These are phyloP conservation scores for Fusarium poae DNA, from an alignment of 2,329 filamentous ascomycete genomes.

Conservation along the genomic window DNA sequence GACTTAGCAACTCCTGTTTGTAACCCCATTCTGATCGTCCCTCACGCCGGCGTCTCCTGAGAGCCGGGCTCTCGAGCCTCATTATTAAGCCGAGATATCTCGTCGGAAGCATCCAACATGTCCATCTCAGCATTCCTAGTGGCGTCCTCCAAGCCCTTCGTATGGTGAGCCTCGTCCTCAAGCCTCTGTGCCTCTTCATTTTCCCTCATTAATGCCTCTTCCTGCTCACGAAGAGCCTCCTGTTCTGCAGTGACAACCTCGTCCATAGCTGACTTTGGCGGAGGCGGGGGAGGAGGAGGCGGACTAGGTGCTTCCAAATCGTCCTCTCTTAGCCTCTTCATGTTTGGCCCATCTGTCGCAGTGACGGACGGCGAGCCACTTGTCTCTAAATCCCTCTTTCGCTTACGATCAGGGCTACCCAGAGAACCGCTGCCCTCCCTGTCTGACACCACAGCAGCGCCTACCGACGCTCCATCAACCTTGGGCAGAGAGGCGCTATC, in stretches of 20 bases:
- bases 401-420: constrained; percentile 69
- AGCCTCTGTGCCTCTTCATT: constrained; percentile 68
- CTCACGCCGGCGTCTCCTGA: constrained; percentile 29
- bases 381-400: constrained; percentile 67
- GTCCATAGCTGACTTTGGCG: constrained; percentile 57
- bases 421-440: constrained; percentile 61
- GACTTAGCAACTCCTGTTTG: constrained; percentile 45
- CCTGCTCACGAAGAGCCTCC: constrained; percentile 62
- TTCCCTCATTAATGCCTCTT: constrained; percentile 64
- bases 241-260: constrained; percentile 58
- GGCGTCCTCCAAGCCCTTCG: constrained; percentile 47
- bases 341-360: constrained; percentile 68
- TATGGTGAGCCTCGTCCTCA: constrained; percentile 60
- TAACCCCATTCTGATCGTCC: constrained; percentile 30
- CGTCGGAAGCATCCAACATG: constrained; percentile 21
- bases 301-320: constrained; percentile 56
- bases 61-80: constrained; percentile 20
- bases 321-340: constrained; percentile 66
- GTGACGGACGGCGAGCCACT: constrained; percentile 60
- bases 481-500: constrained; percentile 41
- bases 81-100: constrained; percentile 27
- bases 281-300: constrained; percentile 64
- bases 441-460: constrained; percentile 57
- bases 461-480: constrained; percentile 37
- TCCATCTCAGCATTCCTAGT: constrained; percentile 44